Evolutionary conservation across 2,329 filamentous ascomycete species (phyloP).

Genomic region (Chaetomiaceae sp.): DNA sequence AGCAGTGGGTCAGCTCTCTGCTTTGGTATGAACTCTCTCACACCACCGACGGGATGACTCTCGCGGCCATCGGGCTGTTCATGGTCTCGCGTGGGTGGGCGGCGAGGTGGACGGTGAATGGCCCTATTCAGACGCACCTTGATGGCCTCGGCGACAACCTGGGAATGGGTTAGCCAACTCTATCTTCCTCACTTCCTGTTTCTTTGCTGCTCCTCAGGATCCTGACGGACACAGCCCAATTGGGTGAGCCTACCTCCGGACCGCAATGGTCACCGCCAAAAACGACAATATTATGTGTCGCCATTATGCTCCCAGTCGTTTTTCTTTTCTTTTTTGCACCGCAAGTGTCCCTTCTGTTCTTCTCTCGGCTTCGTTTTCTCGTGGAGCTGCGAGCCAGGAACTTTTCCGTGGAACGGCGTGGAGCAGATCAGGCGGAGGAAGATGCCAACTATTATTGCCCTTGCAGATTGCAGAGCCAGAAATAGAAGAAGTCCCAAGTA

Average conservation of each 20-base stretch:
- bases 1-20: not conserved
- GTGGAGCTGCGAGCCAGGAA: too few relatives aligned
- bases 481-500: too few relatives aligned
- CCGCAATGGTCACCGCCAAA: constrained; percentile 82
- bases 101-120: not conserved
- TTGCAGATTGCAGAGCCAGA: too few relatives aligned
- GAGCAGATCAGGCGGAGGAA: too few relatives aligned
- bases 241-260: constrained; percentile 62
- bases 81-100: not conserved
- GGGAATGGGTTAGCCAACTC: constrained; percentile 5
- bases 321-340: not conserved
- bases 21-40: not conserved
- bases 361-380: not conserved
- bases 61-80: not conserved
- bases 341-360: too few relatives aligned
- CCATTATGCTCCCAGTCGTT: constrained; percentile 55
- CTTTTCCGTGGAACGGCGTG: too few relatives aligned
- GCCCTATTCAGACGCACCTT: constrained; percentile 58
- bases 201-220: not conserved
- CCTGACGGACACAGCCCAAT: not conserved
- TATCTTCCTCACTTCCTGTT: not conserved
- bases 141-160: constrained; percentile 80
- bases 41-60: not conserved
- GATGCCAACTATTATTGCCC: too few relatives aligned
- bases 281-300: constrained; percentile 72